Conservation (phyloP, 78 protist species). For the Polysphondylium violaceum region DNA sequence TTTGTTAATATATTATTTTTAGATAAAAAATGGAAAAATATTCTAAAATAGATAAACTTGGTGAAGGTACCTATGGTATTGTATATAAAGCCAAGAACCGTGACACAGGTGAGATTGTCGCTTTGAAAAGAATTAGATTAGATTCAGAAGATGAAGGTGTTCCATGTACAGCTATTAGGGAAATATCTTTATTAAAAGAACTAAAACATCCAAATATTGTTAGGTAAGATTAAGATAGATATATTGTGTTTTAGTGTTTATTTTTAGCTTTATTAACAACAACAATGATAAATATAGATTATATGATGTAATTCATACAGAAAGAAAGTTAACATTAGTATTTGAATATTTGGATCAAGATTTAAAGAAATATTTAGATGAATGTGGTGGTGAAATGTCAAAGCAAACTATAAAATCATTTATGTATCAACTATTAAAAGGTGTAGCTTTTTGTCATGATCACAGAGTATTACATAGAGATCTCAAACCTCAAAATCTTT, state of each 20-base stretch:
- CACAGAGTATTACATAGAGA: constrained; percentile 98
- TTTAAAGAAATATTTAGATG: constrained; percentile 94
- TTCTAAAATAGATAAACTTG: constrained; percentile 86
- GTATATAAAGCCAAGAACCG: constrained; percentile 92
- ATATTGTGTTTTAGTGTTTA: neutral
- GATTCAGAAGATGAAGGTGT: constrained; percentile 97
- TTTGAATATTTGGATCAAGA: constrained; percentile 99
- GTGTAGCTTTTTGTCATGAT: constrained; percentile 98
- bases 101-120: constrained; percentile 89
- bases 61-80: constrained; percentile 92
- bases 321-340: constrained; percentile 98
- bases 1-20: neutral
- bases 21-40: constrained; percentile 88
- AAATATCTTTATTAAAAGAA: constrained; percentile 97
- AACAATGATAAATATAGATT: constrained; percentile 80
- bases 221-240: constrained; percentile 39
- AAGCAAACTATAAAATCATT: constrained; percentile 87
- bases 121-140: constrained; percentile 90
- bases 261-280: neutral
- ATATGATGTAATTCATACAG: constrained; percentile 93
- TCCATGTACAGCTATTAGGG: constrained; percentile 99
- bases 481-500: constrained; percentile 99
- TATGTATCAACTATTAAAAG: constrained; percentile 95
- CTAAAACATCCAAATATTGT: constrained; percentile 96
- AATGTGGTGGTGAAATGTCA: constrained; percentile 84